These are phyloP conservation scores for Penicillium sp. DNA, from an alignment of 2,329 filamentous ascomycete genomes.

Conservation along the genomic window DNA sequence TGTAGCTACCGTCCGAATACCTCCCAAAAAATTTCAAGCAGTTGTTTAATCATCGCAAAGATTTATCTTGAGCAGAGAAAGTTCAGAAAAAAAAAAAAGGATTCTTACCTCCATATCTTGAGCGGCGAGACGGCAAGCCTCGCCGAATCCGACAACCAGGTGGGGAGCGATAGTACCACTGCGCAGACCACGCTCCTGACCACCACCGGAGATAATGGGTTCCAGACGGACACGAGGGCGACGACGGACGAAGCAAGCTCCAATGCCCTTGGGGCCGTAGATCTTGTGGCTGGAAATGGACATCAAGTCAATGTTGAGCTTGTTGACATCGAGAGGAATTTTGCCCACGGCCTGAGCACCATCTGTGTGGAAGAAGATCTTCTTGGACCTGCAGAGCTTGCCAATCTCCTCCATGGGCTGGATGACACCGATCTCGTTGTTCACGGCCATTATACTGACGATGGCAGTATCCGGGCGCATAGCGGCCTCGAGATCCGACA, in stretches of 20 bases:
- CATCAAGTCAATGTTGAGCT: slow-evolving; percentile 98
- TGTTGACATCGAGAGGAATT: slow-evolving; percentile 93
- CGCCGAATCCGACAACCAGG: slow-evolving; percentile 87
- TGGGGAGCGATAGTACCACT: slow-evolving; percentile 92
- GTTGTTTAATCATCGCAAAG: slow-evolving; percentile 69
- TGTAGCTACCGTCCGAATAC: slow-evolving; percentile 53
- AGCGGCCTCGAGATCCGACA: slow-evolving; percentile 80
- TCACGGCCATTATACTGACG: slow-evolving; percentile 97
- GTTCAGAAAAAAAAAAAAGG: neutral
- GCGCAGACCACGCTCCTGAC: slow-evolving; percentile 89
- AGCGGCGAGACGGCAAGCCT: slow-evolving; percentile 87
- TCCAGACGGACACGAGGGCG: slow-evolving; percentile 90
- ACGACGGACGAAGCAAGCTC: slow-evolving; percentile 91
- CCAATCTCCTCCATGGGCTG: slow-evolving; percentile 94
- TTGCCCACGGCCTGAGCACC: slow-evolving; percentile 97
- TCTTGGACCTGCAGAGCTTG: slow-evolving; percentile 82
- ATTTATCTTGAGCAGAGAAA: slow-evolving; percentile 20
- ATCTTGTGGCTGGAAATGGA: slow-evolving; percentile 99
- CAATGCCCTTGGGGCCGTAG: slow-evolving; percentile 95
- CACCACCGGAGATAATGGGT: slow-evolving; percentile 92
- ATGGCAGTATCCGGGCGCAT: slow-evolving; percentile 88
- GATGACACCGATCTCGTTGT: slow-evolving; percentile 99
- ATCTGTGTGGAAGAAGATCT: slow-evolving; percentile 98
- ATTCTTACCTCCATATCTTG: slow-evolving; percentile 81
- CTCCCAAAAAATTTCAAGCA: slow-evolving; percentile 75